Base-by-base conservation (phyloP, 371 early-diverging fungal species). In the Basidiobolus meristosporus region DNA sequence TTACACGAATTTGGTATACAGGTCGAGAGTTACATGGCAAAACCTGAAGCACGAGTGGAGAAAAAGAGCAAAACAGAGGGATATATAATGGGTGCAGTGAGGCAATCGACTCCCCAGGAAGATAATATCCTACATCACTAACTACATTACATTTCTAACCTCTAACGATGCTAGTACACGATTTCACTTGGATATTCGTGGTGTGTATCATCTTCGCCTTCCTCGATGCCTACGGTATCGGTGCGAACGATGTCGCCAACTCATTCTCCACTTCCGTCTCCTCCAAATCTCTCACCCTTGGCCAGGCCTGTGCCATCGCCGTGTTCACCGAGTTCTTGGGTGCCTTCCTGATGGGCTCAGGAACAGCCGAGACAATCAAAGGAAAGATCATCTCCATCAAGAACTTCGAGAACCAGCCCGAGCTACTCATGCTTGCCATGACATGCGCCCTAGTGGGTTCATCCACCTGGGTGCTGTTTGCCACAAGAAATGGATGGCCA, bases 211-310 rank as follows among this genome's bases (percentile, higher is more conserved):
- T 76, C 28, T 61, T 73, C 15, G 68, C 79, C 26, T 70, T 74
- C 44, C 37, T 58, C 18, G 80, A 80, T 46, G 78, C 77, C 22
- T 75, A 54, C 41, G 68, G 77, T 43, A 77, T 80, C 40, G 87
- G 89, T 34, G 85, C 90, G 28, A 89, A 89, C 54, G 90, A 89
- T 56, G 86, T 89, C 19, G 74, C 85, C 42, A 87, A 90, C 53
- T 70, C 81, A 7, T 89, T 85, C 52, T 79, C 87, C 15, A 77
- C 83, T 7, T 77, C 86, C 12, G 84, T 87, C 17, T 77, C 76
- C 7, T 76, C 87, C 0, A 73, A 77, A 9, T 75, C 89, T 15
- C 43, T 89, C 38, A 76, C 76, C 14, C 53, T 86, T 37, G 49
- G 46, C 10, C 77, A 80, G 53, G 89, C 89, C 4, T 70, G 70